phyloP scores from a whole-genome alignment of 495 filamentous ascomycete species.

The Xylaria nigripes region DNA sequence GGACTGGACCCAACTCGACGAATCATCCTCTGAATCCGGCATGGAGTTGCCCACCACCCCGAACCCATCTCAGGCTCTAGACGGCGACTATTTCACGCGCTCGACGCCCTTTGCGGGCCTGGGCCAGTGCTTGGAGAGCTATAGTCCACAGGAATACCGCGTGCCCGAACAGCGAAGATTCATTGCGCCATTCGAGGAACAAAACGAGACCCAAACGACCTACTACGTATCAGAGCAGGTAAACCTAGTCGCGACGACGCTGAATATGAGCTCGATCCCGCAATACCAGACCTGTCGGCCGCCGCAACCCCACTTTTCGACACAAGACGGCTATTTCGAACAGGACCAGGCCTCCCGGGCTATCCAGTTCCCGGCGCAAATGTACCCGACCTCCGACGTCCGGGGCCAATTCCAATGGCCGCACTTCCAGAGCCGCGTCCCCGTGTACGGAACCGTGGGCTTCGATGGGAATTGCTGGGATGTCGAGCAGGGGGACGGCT shows the following conservation, averaged over 20 bases:
- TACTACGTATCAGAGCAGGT: conserved; percentile 44
- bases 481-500: too few species aligned
- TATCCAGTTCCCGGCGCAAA: conserved; percentile 13
- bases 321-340: conserved; percentile 38
- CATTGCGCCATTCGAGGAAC: conserved; percentile 32
- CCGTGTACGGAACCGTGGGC: too few species aligned
- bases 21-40: conserved; percentile 48
- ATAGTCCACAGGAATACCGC: conserved; percentile 33
- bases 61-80: conserved; percentile 18
- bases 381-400: neutral
- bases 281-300: conserved; percentile 40
- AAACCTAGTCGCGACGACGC: conserved; percentile 45
- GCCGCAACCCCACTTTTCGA: conserved; percentile 22
- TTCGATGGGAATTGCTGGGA: too few species aligned
- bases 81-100: conserved; percentile 30
- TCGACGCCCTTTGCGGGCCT: conserved; percentile 39
- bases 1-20: conserved; percentile 43
- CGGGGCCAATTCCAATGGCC: conserved; percentile 29
- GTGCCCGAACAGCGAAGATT: conserved; percentile 26
- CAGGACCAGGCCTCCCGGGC: conserved; percentile 35
- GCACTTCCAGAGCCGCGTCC: neutral
- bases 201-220: conserved; percentile 35
- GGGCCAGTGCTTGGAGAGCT: conserved; percentile 35
- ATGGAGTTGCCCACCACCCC: conserved; percentile 45
- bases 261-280: conserved; percentile 41